These are phyloP conservation scores for Cnidoscolus chayamansa DNA, from an alignment of 441 rosid species.

Conservation along the genomic window DNA sequence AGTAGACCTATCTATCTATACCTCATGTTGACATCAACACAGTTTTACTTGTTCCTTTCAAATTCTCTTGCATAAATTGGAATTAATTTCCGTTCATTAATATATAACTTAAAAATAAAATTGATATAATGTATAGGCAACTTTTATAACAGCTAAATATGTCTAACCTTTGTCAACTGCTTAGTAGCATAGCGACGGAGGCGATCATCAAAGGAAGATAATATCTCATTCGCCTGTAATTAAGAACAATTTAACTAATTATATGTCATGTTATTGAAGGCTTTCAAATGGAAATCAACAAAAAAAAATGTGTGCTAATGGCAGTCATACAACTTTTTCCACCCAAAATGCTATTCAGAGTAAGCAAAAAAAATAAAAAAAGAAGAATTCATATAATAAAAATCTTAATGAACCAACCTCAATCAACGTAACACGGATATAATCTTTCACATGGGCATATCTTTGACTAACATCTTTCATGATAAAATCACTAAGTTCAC, in stretches of 20 bases:
- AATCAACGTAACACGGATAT: slow-evolving; percentile 75
- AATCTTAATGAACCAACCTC: slow-evolving; percentile 50
- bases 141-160: not conserved
- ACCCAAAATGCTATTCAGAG: slow-evolving; percentile 1
- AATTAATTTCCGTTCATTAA: not conserved
- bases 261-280: not conserved
- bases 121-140: not conserved
- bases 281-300: not conserved
- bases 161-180: slow-evolving; percentile 72
- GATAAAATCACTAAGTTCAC: slow-evolving; percentile 89
- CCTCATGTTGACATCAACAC: not conserved
- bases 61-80: not conserved
- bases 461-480: slow-evolving; percentile 69
- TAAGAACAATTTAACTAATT: slow-evolving; percentile 18
- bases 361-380: not conserved
- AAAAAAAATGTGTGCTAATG: not conserved
- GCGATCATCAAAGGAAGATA: slow-evolving; percentile 86
- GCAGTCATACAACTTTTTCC: slow-evolving; percentile 5
- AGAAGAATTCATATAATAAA: not conserved
- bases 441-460: slow-evolving; percentile 75
- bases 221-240: slow-evolving; percentile 73
- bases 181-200: slow-evolving; percentile 75
- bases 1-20: not conserved
- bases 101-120: not conserved
- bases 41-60: not conserved